Conservation (phyloP, 2,329 filamentous ascomycete species). For the Exserohilum rostratum region DNA sequence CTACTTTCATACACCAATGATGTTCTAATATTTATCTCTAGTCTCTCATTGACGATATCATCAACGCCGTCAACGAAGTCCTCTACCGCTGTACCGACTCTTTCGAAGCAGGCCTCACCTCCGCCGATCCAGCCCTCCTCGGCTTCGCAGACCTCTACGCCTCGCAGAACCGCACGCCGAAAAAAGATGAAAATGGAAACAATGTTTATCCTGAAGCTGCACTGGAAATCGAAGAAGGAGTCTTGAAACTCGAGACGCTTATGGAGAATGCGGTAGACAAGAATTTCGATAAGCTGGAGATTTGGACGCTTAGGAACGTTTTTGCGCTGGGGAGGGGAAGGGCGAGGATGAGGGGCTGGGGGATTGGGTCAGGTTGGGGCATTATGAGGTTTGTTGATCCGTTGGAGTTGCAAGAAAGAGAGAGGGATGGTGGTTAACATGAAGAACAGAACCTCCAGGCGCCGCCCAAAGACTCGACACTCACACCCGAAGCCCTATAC, state of each 20-base stretch:
- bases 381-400: constrained; percentile 81
- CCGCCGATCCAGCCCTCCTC: constrained; percentile 73
- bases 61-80: constrained; percentile 93
- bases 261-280: constrained; percentile 57
- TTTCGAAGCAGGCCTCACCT: constrained; percentile 80
- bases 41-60: constrained; percentile 96
- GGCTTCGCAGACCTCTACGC: constrained; percentile 70
- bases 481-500: constrained; percentile 71
- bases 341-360: constrained; percentile 61
- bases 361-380: constrained; percentile 78
- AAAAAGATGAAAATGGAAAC: constrained; percentile 50
- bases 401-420: too few relatives aligned
- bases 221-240: constrained; percentile 83
- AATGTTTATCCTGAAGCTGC: constrained; percentile 57
- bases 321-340: constrained; percentile 61
- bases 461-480: constrained; percentile 45
- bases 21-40: constrained; percentile 44
- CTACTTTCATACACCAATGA: too few relatives aligned
- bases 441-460: constrained; percentile 32
- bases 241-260: constrained; percentile 57
- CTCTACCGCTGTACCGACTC: constrained; percentile 88
- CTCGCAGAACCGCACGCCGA: constrained; percentile 53
- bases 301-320: constrained; percentile 85
- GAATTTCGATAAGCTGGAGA: constrained; percentile 62
- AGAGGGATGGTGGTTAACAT: neutral